Conservation (phyloP, 192 early-diverging fungal species). For the Coemansia brasiliensis region DNA sequence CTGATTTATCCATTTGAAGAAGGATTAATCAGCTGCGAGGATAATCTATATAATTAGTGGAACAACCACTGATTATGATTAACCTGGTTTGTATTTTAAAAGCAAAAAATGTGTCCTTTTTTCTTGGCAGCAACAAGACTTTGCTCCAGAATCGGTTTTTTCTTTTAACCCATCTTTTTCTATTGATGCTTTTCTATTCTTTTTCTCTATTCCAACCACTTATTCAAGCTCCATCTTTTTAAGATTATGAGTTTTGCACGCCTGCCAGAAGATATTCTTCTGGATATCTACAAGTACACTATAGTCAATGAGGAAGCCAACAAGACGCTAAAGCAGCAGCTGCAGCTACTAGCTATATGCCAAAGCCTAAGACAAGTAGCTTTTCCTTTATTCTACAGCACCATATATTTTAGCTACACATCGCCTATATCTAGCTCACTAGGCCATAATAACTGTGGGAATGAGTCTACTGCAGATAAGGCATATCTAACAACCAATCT, state of each 20-base stretch:
- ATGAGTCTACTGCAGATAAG: neutral
- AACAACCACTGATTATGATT: no score
- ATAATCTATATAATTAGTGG: no score
- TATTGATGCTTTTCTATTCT: neutral
- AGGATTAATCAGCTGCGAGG: no score
- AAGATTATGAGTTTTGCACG: neutral
- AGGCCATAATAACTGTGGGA: neutral
- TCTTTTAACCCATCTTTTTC: neutral
- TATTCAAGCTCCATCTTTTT: neutral
- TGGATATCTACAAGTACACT: neutral
- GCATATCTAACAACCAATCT: neutral
- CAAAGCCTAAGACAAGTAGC: neutral
- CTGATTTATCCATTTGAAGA: no score
- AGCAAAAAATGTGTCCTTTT: no score
- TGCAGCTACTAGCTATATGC: neutral
- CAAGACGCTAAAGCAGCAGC: neutral
- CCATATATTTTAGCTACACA: neutral
- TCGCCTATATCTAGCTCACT: neutral
- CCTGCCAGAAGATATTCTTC: neutral
- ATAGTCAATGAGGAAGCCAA: neutral
- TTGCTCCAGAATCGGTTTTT: neutral
- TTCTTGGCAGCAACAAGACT: no score
- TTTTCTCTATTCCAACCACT: neutral
- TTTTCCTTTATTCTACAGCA: neutral
- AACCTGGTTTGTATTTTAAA: no score